Evolutionary conservation across 2,329 filamentous ascomycete genomes (phyloP), one percentile per base, ranked within the genome.

Genomic region (Penicillium frequentans): DNA sequence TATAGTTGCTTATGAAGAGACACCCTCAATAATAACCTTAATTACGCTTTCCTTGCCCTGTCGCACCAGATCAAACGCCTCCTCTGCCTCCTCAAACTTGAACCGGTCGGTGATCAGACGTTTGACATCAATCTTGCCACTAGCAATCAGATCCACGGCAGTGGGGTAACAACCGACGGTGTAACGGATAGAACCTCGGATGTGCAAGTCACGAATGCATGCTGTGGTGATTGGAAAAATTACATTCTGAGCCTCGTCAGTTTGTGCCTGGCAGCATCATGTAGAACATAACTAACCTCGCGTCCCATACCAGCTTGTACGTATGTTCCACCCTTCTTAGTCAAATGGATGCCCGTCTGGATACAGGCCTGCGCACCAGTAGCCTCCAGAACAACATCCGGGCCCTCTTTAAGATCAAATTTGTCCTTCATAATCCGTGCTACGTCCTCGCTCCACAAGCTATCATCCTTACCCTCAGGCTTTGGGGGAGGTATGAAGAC

Each of bases 121-220:
- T 63, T 77, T 75, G 3, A 74, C 71, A 50, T 69, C 60, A 37
- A 65, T 68, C 57, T 80, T 81, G 1, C 80, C 78, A n/a, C 70
- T 75, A 0, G 78, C 74, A n/a, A 84, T 73, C 7, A 85, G 68
- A 42, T 80, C 72, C 0, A 85, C 70, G 0, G 82, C 82, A 5
- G 73, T 63, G 0, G 79, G 76, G 64, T 83, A 84, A 59, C 77
- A 80, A 0, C 82, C 81, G 0, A 75, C 70, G 4, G 73, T 76
- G 57, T 84, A 85, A 3, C 81, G 73, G 51, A 84, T 82, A 0
- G 77, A 81, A 1, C 82, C 82, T 52, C 79, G 77, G 58, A 84
- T 72, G 3, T 68, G 78, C 47, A 84, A 64, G 0, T 73, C 82
- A 5, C 77, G 73, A 56, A 79, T 80, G 56, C 79, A 83, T 1